These are phyloP conservation scores for Lipomyces yamanashiensis DNA, from an alignment of 805 yeast genomes.

Conservation along the genomic window DNA sequence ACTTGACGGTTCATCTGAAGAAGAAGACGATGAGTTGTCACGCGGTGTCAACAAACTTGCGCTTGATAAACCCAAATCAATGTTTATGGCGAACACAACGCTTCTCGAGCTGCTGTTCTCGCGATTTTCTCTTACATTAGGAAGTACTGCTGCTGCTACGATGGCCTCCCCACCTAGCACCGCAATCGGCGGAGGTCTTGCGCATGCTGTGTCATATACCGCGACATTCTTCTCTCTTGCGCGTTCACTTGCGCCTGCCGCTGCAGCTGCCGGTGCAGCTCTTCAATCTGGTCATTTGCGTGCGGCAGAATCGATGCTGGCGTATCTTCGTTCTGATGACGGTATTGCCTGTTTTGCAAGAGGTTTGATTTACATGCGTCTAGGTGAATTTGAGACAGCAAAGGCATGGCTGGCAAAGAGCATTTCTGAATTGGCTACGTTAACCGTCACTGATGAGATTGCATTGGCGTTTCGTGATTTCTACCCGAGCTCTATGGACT, in stretches of 20 bases:
- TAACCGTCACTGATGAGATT: conserved; percentile 5
- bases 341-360: conserved; percentile 22
- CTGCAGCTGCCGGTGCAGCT: conserved; percentile 20
- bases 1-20: background rate
- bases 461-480: conserved; percentile 9
- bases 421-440: conserved; percentile 8
- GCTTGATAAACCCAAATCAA: background rate
- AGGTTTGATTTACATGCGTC: conserved; percentile 23
- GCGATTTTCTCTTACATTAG: conserved; percentile 15
- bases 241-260: conserved; percentile 9
- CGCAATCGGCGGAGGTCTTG: conserved; percentile 17
- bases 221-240: conserved; percentile 16
- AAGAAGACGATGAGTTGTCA: background rate
- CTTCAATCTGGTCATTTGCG: background rate
- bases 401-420: conserved; percentile 7
- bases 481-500: background rate
- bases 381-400: conserved; percentile 11
- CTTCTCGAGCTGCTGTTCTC: conserved; percentile 14
- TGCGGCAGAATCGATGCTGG: conserved; percentile 1
- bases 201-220: conserved; percentile 21
- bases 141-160: conserved; percentile 15
- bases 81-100: background rate
- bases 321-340: conserved; percentile 9
- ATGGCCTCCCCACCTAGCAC: conserved; percentile 8
- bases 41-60: conserved; percentile 5